Conservation (phyloP, 495 filamentous ascomycete species). For the Xylaria nigripes region DNA sequence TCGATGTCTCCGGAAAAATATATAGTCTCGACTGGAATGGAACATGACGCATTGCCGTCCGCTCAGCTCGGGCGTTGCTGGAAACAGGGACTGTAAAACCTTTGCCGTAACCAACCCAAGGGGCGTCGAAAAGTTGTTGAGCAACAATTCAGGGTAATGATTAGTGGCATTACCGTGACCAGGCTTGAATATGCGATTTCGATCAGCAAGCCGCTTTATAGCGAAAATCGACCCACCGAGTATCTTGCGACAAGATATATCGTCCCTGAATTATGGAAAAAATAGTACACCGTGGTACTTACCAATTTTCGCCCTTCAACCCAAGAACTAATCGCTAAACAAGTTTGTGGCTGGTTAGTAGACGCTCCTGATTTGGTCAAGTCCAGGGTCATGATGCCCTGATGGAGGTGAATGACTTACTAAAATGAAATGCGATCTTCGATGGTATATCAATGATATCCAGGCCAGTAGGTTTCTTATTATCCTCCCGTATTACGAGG, state of each 20-base stretch:
- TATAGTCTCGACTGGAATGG: conserved; percentile 94
- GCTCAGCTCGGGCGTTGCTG: conserved; percentile 67
- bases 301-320: conserved; percentile 66
- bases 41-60: conserved; percentile 80
- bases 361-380: not conserved
- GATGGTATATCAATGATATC: conserved; percentile 73
- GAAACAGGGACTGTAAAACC: conserved; percentile 76
- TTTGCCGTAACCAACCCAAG: conserved; percentile 84
- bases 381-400: not conserved
- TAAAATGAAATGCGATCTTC: conserved; percentile 84
- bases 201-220: not conserved
- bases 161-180: conserved; percentile 55
- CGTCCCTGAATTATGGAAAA: no score
- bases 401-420: not conserved
- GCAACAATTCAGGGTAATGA: conserved; percentile 85
- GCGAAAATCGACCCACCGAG: not conserved
- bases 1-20: conserved; percentile 81
- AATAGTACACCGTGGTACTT: not conserved
- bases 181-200: not conserved
- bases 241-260: not conserved
- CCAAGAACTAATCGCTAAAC: conserved; percentile 56
- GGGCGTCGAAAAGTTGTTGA: conserved; percentile 93
- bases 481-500: conserved; percentile 74
- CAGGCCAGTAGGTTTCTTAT: conserved; percentile 67
- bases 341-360: not conserved